Base-by-base conservation (phyloP, 1,284 basidiomycete genomes). In the Malassezia caprae region DNA sequence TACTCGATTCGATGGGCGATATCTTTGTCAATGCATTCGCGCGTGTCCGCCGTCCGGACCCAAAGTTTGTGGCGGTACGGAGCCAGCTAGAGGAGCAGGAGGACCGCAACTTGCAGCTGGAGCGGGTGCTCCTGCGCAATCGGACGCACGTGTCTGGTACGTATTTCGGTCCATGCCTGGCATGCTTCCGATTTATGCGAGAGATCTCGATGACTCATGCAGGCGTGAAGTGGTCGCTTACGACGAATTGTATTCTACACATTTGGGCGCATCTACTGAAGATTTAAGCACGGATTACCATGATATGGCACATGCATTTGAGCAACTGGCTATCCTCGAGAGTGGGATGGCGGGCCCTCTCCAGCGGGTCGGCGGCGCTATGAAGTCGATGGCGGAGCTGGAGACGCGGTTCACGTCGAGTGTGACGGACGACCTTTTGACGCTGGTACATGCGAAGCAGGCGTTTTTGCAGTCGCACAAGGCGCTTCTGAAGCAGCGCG, bases 311-410 rank as follows among this genome's bases (percentile, higher is more conserved):
- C 86, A 90, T 56, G 86, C 88, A 44, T 87, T 96, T 56, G 91
- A 98, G 76, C 90, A 91, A 47, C 81, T 99, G 55, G 94, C 90
- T 54, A 94, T 94, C 77, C 82, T 99, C 61, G 93, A 99, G 76
- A 90, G 88, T 59, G 93, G 93, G 32, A 96, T 99, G 64, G 96
- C 93, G 27, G 90, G 96, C 65, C 90, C 89, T 1, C 78, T 99
- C 59, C 93, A 94, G 72, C 85, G 93, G 67, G 94, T 96, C 67
- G 96, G 91, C 23, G 88, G 90, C 67, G 91, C 90, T 4, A 80
- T 96, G 59, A 79, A 94, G 37, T 90, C 96, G 74, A 93, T 66
- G 49, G 62, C 67, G 10, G 58, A 65, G 8, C 46, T 71, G 27
- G 60, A 71, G 44, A 53, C 68, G 26, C 55, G 47, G 11, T 64